Conservation (phyloP, 768 basidiomycete genomes). For the Tricholoma hemisulphureum region DNA sequence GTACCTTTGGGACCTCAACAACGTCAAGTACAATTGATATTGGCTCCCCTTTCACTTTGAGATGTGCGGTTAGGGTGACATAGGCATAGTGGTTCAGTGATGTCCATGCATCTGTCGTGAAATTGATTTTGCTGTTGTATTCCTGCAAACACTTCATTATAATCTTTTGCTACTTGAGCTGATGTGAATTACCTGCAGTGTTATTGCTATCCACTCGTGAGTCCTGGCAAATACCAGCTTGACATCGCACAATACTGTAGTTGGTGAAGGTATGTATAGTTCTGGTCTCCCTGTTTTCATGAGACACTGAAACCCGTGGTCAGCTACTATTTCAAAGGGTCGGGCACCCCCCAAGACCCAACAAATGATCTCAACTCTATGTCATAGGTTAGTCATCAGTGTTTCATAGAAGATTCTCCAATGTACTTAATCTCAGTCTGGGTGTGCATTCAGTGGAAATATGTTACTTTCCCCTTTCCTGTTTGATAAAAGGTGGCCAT, state of each 20-base stretch:
- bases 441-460: not conserved
- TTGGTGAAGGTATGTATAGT: not conserved
- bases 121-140: not conserved
- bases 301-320: not conserved
- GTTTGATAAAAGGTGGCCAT: not conserved
- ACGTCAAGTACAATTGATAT: not conserved
- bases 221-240: not conserved
- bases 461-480: not conserved
- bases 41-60: not conserved
- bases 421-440: not conserved
- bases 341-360: not conserved
- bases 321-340: not conserved
- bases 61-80: not conserved
- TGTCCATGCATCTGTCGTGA: not conserved
- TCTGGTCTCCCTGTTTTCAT: not conserved
- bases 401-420: not conserved
- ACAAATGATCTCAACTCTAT: not conserved
- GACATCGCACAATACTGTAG: no score
- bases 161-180: not conserved
- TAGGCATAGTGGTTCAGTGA: not conserved
- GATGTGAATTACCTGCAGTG: not conserved
- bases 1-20: not conserved
- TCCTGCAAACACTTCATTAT: not conserved
- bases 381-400: not conserved
- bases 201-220: not conserved